Percentiles rank a stretch among this genome's conserved stretches.
phyloP scores from a whole-genome alignment of 192 early-diverging fungal species.

The Gigaspora rosea region DNA sequence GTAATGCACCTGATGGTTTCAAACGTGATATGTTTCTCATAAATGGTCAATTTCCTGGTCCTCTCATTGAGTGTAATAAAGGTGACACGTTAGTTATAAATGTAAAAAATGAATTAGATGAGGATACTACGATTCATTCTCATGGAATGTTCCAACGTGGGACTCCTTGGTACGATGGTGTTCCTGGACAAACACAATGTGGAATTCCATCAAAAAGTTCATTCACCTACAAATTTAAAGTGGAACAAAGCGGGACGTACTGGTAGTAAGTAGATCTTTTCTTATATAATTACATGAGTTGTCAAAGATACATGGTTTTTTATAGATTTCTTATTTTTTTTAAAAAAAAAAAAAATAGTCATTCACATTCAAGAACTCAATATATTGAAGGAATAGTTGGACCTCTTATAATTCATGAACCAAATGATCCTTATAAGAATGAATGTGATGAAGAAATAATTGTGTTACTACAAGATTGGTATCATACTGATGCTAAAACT shows the following conservation, averaged over 20 bases:
- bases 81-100: not conserved
- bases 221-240: conserved; percentile 71
- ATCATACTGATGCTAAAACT: not conserved
- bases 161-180: conserved; percentile 72
- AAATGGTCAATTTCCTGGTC: not conserved
- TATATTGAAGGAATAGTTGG: conserved; percentile 82
- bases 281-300: no score
- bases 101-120: not conserved
- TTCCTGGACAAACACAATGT: conserved; percentile 73
- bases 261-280: conserved; percentile 51
- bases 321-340: no score
- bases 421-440: conserved; percentile 49
- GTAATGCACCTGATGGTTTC: not conserved
- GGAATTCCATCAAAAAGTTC: conserved; percentile 64
- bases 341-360: conserved; percentile 42
- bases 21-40: not conserved
- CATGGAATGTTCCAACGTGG: conserved; percentile 84
- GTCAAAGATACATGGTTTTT: no score
- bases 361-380: conserved; percentile 68
- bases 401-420: conserved; percentile 70
- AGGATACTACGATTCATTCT: conserved; percentile 46
- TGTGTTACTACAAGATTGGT: conserved; percentile 62
- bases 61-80: not conserved
- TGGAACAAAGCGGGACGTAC: conserved; percentile 76
- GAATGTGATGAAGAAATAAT: conserved; percentile 71